phyloP scores from a whole-genome alignment of 1,284 basidiomycete genomes.

The Calocybe gambosa region DNA sequence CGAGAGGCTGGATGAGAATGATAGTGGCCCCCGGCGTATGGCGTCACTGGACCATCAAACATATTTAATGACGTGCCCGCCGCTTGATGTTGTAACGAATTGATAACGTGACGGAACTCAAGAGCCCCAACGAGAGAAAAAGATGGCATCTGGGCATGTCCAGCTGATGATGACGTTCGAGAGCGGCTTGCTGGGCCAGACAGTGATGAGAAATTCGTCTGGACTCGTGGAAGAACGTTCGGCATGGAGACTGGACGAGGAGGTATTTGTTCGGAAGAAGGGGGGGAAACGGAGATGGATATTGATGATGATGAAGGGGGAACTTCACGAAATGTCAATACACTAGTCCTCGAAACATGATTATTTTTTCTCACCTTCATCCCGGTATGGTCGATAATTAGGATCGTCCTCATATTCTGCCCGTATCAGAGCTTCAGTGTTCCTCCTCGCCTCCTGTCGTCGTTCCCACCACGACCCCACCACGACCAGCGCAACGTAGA shows the following conservation, averaged over 20 bases:
- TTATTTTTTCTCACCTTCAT: conserved; percentile 45
- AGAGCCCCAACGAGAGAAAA: conserved; percentile 91
- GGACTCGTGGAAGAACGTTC: conserved; percentile 30
- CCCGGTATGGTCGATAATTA: conserved; percentile 45
- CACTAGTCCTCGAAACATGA: not conserved
- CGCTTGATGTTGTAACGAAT: conserved; percentile 66
- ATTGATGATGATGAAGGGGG: conserved; percentile 12
- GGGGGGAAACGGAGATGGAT: conserved; percentile 18
- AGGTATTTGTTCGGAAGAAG: conserved; percentile 15
- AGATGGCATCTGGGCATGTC: conserved; percentile 57
- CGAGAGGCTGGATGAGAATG: conserved; percentile 34
- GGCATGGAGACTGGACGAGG: conserved; percentile 31
- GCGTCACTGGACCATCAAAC: conserved; percentile 65
- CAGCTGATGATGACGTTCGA: conserved; percentile 31
- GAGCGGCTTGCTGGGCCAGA: conserved; percentile 32
- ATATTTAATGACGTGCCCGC: conserved; percentile 48
- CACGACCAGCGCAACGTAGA: conserved; percentile 79
- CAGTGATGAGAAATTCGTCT: conserved; percentile 32
- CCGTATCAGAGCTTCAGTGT: conserved; percentile 47
- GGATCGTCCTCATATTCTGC: conserved; percentile 59
- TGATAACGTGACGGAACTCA: conserved; percentile 88
- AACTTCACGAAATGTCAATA: conserved; percentile 13
- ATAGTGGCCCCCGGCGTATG: conserved; percentile 71
- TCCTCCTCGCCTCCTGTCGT: conserved; percentile 40
- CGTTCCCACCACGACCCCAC: conserved; percentile 73